Base-by-base conservation (phyloP, 2,329 filamentous ascomycete species). In the Stagonosporopsis cucurbitacearum region DNA sequence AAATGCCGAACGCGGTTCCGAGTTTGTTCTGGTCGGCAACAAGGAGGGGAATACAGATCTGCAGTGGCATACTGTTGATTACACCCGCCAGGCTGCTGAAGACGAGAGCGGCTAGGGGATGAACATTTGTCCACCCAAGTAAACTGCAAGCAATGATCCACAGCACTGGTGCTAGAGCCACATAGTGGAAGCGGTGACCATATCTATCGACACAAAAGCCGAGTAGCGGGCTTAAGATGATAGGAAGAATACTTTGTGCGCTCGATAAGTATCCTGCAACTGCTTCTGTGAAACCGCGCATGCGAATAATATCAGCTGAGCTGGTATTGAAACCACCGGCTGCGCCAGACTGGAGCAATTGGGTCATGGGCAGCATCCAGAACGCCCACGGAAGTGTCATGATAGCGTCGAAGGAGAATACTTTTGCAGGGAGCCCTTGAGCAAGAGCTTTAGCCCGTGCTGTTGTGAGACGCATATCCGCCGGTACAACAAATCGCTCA, bases 251-350 rank as follows among this genome's bases (percentile, higher is more conserved):
- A 23, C 15, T 35, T 13, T 50, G 47, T 9, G 37, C 47, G n/a
- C 36, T 50, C 0, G 47, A 42, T 12, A 50, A 25, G 23, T 50
- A 50, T 13, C 47, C 39, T 23, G 47, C 47, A 28, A 50, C 30
- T 23, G 47, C 47, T n/a, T 50, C 47, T 25, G 47, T 50, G 19
- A 41, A 43, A 5, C 37, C 39, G 11, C 30, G 36, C 39, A 50
- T 50, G 37, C 47, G 47, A 13, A 50, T 50, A 20, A 50, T 50
- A 37, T 50, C 47, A 26, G 47, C 39, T 32, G 47, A 50, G 6
- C 47, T 50, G n/a, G 37, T 43, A 17, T 15, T 42, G 36, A 39
- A 50, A 33, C 46, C 46, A 9, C 46, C 46, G 41, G 46, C 46
- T 15, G 46, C 46, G 22, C 46, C 46, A 1, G 23, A 40, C 35